These are phyloP conservation scores for Microcyclosporella mali DNA, from an alignment of 2,329 filamentous ascomycete species.

Conservation along the genomic window DNA sequence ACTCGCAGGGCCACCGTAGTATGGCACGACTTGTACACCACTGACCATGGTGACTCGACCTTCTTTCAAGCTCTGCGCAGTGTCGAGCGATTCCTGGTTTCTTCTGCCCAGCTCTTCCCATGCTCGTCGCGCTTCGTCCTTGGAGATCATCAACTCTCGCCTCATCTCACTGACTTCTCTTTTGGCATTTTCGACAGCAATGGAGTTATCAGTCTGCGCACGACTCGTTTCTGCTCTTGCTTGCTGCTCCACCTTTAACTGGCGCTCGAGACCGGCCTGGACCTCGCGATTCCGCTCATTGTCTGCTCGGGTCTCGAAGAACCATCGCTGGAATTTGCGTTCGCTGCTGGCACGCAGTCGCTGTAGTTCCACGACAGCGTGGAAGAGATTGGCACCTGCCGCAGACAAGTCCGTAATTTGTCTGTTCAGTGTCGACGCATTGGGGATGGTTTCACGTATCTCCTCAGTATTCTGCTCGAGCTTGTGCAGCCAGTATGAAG, in stretches of 20 bases:
- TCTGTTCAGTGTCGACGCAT: conserved; percentile 81
- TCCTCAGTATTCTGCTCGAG: conserved; percentile 87
- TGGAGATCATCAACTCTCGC: conserved; percentile 87
- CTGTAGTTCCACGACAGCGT: conserved; percentile 93
- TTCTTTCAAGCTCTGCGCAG: conserved; percentile 75
- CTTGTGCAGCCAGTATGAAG: conserved; percentile 92
- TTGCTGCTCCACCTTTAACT: conserved; percentile 67
- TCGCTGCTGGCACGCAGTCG: conserved; percentile 90
- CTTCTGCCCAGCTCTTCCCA: conserved; percentile 95
- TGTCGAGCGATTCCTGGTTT: conserved; percentile 87
- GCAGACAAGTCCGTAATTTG: conserved; percentile 97
- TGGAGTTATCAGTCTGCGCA: conserved; percentile 23
- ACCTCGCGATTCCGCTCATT: conserved; percentile 79
- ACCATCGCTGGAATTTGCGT: conserved; percentile 97
- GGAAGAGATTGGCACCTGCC: conserved; percentile 92
- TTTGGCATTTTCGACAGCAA: conserved; percentile 23
- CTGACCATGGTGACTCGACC: conserved; percentile 85
- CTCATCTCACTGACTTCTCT: conserved; percentile 71
- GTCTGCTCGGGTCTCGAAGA: conserved; percentile 87
- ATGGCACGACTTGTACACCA: conserved; percentile 86
- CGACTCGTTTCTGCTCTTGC: conserved; percentile 59
- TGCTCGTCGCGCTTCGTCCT: conserved; percentile 87
- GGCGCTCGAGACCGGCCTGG: conserved; percentile 70
- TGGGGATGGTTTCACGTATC: conserved; percentile 65
- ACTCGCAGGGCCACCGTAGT: conserved; percentile 26